Evolutionary conservation across 148 eudicot genomes (phyloP), one percentile per base, ranked within the genome.

Genomic region (Rhododendron williamsianum): DNA sequence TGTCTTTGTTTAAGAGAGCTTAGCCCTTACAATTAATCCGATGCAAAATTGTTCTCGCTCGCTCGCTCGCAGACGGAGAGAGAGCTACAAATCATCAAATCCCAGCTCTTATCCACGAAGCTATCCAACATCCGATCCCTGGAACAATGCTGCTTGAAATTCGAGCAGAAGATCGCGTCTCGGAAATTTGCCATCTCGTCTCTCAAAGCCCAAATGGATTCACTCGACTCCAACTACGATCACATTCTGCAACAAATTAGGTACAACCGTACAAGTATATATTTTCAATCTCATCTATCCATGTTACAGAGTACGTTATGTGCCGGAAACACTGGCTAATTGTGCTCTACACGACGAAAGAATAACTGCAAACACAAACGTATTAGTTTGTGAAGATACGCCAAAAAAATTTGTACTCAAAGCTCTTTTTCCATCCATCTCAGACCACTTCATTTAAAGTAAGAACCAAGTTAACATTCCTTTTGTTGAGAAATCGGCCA

Each of bases 121-220:
- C 83, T 86, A 38, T 73, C 89, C 10, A 81, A 38, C 41, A 89
- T 91, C 81, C 72, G 90, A 56, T 80, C 67, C 35, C 69, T 87
- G 60, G 94, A 92, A 78, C 93, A 91, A 51, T 46, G 82, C 60
- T 92, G 93, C 81, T 85, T 91, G 80, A 85, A 83, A 25, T 80
- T 91, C 63, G 90, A 92, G 41, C 88, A 79, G 76, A 87, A 87
- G n/a, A 86, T 90, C 43, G 89, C 94, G 7, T 89, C 92, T 0
- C 86, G 89, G 30, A 84, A 89, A 18, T 79, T 86, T 80, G 54
- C 84, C 19, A 82, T 92, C 51, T 92, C 90, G 0, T 87, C 90
- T 49, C 89, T 92, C 79, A 89, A 84, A 54, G 89, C 92, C 36
- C 58, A 89, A 81, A 85, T 91, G 6, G 88, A 89, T 10, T 41